A percentile compares a stretch with the other conserved stretches of the same genome.
Conservation (phyloP, 768 basidiomycete genomes). For the Lactifluus hygrophoroides region DNA sequence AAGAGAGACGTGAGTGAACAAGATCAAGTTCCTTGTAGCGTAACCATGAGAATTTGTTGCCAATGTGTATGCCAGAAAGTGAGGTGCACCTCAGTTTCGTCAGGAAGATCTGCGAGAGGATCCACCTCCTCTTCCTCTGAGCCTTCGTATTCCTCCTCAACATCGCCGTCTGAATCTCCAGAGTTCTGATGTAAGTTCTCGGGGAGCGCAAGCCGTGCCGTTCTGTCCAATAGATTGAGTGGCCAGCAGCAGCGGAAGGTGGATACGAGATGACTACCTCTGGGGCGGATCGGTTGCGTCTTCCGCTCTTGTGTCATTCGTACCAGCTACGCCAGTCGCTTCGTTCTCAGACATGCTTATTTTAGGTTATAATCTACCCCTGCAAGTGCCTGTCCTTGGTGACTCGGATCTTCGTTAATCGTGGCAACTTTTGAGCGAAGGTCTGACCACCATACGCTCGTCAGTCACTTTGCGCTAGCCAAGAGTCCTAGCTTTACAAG, state of each 20-base stretch:
- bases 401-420: neutral
- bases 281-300: neutral
- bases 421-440: neutral
- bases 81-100: conserved; percentile 66
- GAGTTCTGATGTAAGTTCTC: conserved; percentile 2
- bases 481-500: neutral
- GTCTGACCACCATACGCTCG: neutral
- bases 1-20: conserved; percentile 67
- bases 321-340: neutral
- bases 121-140: conserved; percentile 34
- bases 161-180: conserved; percentile 41
- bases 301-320: neutral
- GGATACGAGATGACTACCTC: neutral
- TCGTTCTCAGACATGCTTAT: conserved; percentile 13
- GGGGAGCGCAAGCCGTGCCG: conserved; percentile 17
- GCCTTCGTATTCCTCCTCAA: conserved; percentile 38
- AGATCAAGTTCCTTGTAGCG: conserved; percentile 72
- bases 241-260: neutral
- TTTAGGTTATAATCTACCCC: too few relatives aligned
- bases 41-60: neutral
- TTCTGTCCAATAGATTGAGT: conserved; percentile 1
- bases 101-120: conserved; percentile 69
- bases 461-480: neutral
- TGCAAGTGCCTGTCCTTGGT: too few relatives aligned
- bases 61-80: neutral